Conservation (phyloP, 2,329 filamentous ascomycete genomes). For the Aspergillus thermomutatus region DNA sequence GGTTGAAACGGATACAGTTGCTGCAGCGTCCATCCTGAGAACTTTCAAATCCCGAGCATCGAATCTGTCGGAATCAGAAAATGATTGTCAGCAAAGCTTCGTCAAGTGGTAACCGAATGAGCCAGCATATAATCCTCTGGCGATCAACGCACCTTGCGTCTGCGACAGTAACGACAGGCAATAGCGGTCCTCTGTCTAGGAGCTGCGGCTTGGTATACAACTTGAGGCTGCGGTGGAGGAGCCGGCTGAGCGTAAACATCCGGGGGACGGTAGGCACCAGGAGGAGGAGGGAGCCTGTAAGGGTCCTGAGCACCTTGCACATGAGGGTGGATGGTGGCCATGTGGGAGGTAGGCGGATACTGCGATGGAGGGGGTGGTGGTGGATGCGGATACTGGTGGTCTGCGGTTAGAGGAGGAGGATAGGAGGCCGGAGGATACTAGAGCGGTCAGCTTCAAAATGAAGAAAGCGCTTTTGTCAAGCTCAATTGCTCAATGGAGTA, state of each 20-base stretch:
- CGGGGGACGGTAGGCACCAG: conserved; percentile 40
- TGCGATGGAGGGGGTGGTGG: conserved; percentile 34
- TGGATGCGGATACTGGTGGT: conserved; percentile 32
- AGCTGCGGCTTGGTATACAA: conserved; percentile 45
- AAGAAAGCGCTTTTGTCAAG: not conserved
- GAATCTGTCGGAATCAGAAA: conserved; percentile 52
- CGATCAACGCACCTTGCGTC: conserved; percentile 45
- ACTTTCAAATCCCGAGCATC: conserved; percentile 71
- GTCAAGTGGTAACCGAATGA: not conserved
- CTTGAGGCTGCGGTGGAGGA: conserved; percentile 32
- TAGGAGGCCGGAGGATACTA: conserved; percentile 34
- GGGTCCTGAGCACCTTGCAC: conserved; percentile 41
- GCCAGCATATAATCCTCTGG: not conserved
- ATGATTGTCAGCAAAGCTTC: conserved; percentile 7
- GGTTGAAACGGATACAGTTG: conserved; percentile 70
- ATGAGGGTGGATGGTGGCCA: conserved; percentile 42
- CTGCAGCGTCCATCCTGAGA: conserved; percentile 69
- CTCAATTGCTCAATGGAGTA: not conserved
- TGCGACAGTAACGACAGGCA: conserved; percentile 50
- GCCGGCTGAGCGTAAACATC: conserved; percentile 41
- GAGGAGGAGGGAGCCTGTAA: conserved; percentile 43
- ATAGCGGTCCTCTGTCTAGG: conserved; percentile 51
- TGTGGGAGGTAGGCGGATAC: conserved; percentile 35
- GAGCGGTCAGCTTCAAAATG: conserved; percentile 1
- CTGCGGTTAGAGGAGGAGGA: conserved; percentile 26